These are phyloP conservation scores for Juglanconis juglandina DNA, from an alignment of 2,329 filamentous ascomycete species.

Conservation along the genomic window DNA sequence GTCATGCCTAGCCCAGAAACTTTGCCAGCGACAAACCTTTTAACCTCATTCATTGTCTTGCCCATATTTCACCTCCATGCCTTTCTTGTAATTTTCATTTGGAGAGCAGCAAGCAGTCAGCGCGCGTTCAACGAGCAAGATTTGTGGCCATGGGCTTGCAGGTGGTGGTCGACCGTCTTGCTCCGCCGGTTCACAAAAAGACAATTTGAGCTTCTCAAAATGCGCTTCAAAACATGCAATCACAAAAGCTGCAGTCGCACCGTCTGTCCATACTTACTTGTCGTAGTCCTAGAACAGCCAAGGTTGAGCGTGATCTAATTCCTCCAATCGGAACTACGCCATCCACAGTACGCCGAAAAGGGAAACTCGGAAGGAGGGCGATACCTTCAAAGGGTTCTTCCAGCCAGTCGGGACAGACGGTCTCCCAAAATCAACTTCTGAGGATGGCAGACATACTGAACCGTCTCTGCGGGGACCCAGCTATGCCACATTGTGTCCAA, in stretches of 20 bases:
- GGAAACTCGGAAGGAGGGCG: background rate
- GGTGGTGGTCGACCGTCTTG: no score
- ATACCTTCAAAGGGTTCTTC: background rate
- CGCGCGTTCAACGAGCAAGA: no score
- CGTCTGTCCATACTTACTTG: background rate
- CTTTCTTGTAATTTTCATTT: no score
- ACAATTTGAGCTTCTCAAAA: no score
- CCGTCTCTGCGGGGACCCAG: background rate
- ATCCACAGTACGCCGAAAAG: background rate
- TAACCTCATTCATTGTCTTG: no score
- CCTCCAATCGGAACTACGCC: constrained; percentile 3
- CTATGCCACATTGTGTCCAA: background rate
- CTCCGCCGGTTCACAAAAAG: no score
- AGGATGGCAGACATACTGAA: background rate
- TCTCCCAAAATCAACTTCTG: background rate
- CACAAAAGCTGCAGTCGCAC: background rate
- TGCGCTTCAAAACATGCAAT: background rate
- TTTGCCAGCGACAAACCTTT: no score
- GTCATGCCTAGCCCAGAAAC: no score
- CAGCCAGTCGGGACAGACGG: background rate
- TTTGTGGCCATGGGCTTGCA: no score
- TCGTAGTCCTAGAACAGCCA: background rate
- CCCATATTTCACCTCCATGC: no score
- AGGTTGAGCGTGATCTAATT: background rate
- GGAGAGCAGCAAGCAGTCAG: no score